Evolutionary conservation across 164 flowering plant genomes (phyloP).

Genomic region (Piper longum): DNA sequence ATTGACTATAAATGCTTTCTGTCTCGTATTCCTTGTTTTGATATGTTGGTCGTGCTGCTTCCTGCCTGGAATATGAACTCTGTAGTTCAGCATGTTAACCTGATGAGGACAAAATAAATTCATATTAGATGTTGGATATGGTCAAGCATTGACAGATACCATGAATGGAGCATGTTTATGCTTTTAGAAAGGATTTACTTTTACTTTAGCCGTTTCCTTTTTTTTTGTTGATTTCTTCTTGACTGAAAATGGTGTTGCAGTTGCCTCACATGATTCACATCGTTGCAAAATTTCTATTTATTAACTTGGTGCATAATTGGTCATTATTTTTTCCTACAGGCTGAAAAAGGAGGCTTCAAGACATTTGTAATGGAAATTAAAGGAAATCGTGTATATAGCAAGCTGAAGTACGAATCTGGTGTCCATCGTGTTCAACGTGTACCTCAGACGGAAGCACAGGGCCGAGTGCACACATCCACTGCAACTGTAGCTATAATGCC

Average conservation of each 20-base stretch:
- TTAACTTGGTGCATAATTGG: constrained; percentile 2
- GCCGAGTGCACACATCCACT: constrained; percentile 99
- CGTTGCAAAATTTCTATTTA: too few relatives aligned
- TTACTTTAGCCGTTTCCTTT: not conserved
- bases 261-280: not conserved
- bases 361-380: constrained; percentile 88
- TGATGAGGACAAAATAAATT: too few relatives aligned
- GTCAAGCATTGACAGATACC: too few relatives aligned
- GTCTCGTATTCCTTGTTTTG: too few relatives aligned
- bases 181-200: too few relatives aligned
- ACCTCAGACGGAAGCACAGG: constrained; percentile 93
- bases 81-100: too few relatives aligned
- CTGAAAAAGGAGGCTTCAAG: constrained; percentile 86
- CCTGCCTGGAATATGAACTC: too few relatives aligned
- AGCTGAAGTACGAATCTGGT: constrained; percentile 91
- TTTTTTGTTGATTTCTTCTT: too few relatives aligned
- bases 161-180: too few relatives aligned
- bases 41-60: too few relatives aligned
- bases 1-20: too few relatives aligned
- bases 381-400: constrained; percentile 86
- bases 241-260: not conserved
- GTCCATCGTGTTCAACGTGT: constrained; percentile 99
- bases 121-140: too few relatives aligned
- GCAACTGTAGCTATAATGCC: constrained; percentile 99
- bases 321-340: constrained; percentile 26